Evolutionary conservation across 345 rosid genomes (phyloP).

Genomic region (Gossypium herbaceum): DNA sequence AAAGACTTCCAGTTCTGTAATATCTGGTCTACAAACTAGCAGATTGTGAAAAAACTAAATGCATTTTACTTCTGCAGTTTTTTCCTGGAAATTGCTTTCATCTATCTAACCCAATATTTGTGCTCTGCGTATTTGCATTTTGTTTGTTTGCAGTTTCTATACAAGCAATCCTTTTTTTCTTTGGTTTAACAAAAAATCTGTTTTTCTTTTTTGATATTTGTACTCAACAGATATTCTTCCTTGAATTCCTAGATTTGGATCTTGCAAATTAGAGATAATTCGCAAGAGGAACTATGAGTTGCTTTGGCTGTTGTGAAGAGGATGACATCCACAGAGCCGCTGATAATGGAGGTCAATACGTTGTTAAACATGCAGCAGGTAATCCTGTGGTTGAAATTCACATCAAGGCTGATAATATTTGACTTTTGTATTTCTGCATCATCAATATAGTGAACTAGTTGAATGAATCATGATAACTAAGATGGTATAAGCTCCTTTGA

Average conservation of each 20-base stretch:
- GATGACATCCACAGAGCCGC: constrained; percentile 65
- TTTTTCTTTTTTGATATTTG: not conserved
- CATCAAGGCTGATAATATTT: not conserved
- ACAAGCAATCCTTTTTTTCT: not conserved
- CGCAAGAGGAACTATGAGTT: constrained; percentile 50
- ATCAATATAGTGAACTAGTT: not conserved
- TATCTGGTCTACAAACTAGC: not conserved
- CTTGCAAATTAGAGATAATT: constrained; percentile 11
- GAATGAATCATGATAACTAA: not conserved
- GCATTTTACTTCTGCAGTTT: not conserved
- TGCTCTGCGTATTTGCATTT: not conserved
- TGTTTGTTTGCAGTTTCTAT: not conserved
- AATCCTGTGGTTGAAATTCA: constrained; percentile 15
- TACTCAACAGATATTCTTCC: not conserved
- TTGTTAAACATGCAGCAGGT: constrained; percentile 63
- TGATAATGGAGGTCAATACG: constrained; percentile 58
- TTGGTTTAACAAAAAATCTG: not conserved
- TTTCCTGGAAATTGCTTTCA: not conserved
- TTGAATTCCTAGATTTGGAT: not conserved
- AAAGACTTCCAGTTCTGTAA: not conserved
- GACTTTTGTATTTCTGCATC: not conserved
- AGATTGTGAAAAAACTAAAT: not conserved
- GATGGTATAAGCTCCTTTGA: not conserved
- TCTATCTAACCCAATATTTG: not conserved
- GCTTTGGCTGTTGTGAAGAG: constrained; percentile 79